Base-by-base conservation (phyloP, 2,329 filamentous ascomycete genomes). In the Dichotomopilus funicola region DNA sequence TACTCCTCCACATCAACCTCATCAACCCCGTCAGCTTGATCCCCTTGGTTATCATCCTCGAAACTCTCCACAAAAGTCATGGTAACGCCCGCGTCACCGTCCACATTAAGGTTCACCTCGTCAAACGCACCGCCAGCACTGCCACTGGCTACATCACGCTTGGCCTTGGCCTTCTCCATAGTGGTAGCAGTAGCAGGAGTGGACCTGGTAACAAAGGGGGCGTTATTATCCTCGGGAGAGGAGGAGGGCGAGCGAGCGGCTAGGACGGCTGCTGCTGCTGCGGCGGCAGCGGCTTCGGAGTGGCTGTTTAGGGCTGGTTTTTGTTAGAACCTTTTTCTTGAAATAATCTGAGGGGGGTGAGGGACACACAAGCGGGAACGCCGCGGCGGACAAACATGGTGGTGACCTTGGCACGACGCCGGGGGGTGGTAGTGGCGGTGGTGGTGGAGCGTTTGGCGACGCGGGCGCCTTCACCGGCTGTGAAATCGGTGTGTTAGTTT, bases 341-440 rank as follows among this genome's bases (percentile, higher is more conserved):
- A 38, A 12, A 38, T 38, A 38, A 12, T 38, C 5, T 11, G 31
- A 10, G 43, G 31, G 31, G 5, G 44, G 31, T 27, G 6, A 34
- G 10, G 31, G 4, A 34, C 73, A 74, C 65, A 75, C 73, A 68
- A 42, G 66, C 66, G 36, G 72, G 73, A 53, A 75, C 66, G 53
- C 73, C 74, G 43, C 73, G 71, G 63, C 72, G 71, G 54, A 75
- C 69, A 56, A 73, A 76, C 73, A 76, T 75, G 59, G 72, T 75
- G 47, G 74, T 75, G 55, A 76, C 72, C 65, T 73, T 75, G 53
- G 72, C 69, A 46, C 71, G 70, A 45, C 69, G 69, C 53, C 66
- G 67, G n/a, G 69, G 69, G 40, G 67, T 51, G 37, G 53, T 31
- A 19, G 56, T 40, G 5, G 56, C 56, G 10, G 53, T 49, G 3